Evolutionary conservation across 225 moss, liverwort and hornwort species (phyloP), one percentile per base, ranked within the genome.

Genomic region (Antitrichia curtipendula): DNA sequence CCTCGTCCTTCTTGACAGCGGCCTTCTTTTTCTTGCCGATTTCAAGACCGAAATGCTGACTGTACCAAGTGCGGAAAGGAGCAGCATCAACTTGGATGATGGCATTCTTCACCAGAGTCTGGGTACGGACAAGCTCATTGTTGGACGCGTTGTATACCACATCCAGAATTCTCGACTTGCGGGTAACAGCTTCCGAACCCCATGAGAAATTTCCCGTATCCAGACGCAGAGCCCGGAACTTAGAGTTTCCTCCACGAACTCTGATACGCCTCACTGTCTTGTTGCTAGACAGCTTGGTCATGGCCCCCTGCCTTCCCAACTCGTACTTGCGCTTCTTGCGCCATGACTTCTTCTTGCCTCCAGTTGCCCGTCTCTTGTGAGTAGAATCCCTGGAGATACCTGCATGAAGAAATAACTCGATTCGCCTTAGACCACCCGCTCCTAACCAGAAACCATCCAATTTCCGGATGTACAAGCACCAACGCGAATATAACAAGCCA

Each of bases 261-360:
- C 78, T 40, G 28, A 78, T 78, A 40, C 78, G 78, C 57, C 78
- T 78, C 40, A 78, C 78, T 57, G 78, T 78, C 78, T 78, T 78
- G 78, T 78, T 78, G 78, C 78, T 78, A 7, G 78, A 78, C 57
- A 78, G 78, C 57, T 78, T 78, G 78, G 78, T 78, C 78, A 78
- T 78, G 19, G 78, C 78, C 11, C 78, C 78, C 78, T 78, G 78
- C 78, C 78, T 78, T 40, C 78, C 78, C 78, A 78, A 78, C 57
- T 78, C 78, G 78, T 95, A 97, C 95, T 95, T 95, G 91, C 98
- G 95, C 95, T 98, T 98, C 98, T 98, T 98, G 93, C 98, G 98
- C 98, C 98, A 98, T 94, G 98, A 97, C 87, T 98, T 98, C 94
- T 96, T 96, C 95, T 98, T 98, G 90, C 98, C 98, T 93, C 98